phyloP scores from a whole-genome alignment of 495 filamentous ascomycete species.

The Penicillium herquei region DNA sequence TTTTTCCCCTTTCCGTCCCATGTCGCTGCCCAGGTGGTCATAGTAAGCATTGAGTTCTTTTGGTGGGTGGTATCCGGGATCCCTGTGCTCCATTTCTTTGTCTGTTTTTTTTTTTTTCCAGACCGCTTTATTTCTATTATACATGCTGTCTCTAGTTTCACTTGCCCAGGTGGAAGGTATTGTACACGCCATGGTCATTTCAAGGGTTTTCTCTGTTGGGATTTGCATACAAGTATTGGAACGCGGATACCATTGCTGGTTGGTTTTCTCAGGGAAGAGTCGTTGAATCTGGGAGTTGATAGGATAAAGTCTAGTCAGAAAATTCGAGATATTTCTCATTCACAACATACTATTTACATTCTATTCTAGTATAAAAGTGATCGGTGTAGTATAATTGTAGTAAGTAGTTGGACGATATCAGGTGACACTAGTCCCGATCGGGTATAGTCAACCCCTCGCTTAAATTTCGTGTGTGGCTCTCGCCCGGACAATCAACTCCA shows the following conservation, averaged over 20 bases:
- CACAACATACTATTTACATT: too few relatives aligned
- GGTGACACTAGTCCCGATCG: constrained; percentile 28
- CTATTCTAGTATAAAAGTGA: too few relatives aligned
- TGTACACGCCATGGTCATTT: not conserved
- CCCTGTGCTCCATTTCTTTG: not conserved
- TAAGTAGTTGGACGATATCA: not conserved
- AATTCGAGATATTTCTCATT: not conserved
- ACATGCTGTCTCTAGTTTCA: not conserved
- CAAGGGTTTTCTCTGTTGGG: not conserved
- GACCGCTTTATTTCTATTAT: not conserved
- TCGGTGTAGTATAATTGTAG: too few relatives aligned
- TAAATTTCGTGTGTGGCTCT: constrained; percentile 54
- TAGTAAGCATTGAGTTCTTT: constrained; percentile 12
- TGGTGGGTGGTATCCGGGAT: not conserved
- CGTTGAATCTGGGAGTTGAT: not conserved
- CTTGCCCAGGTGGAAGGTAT: not conserved
- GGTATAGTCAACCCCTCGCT: constrained; percentile 49
- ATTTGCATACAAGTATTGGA: not conserved
- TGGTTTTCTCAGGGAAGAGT: not conserved
- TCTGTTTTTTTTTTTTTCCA: not conserved
- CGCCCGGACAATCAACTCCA: constrained; percentile 39
- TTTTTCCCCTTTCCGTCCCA: constrained; percentile 6
- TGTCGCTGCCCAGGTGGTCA: constrained; percentile 26
- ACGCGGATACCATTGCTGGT: not conserved
- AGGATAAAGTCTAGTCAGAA: not conserved